These are phyloP conservation scores for slime mould (Dictyostelium discoideum) DNA, from an alignment of 78 protist species.

Conservation along the genomic window DNA sequence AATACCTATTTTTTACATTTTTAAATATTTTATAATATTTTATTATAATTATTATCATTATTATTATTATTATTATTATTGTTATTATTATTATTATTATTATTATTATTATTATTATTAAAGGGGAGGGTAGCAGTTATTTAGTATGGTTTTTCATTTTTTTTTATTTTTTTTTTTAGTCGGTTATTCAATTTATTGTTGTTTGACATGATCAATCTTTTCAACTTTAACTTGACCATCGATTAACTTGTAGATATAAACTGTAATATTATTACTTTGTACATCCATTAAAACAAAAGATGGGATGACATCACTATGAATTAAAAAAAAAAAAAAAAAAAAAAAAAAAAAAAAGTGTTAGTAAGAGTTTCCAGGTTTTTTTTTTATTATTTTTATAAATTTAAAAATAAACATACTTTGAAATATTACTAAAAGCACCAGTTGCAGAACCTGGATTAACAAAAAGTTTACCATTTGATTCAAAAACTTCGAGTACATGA, in stretches of 20 bases:
- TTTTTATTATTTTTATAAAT: not conserved
- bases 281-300: conserved; percentile 97
- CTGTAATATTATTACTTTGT: conserved; percentile 82
- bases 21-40: not conserved
- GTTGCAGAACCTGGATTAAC: conserved; percentile 99
- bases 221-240: conserved; percentile 90
- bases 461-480: conserved; percentile 92
- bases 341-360: not conserved
- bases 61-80: no score
- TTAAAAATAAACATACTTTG: conserved; percentile 42
- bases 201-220: conserved; percentile 71
- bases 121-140: not conserved
- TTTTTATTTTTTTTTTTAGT: not conserved
- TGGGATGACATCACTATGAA: conserved; percentile 92
- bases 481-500: conserved; percentile 87
- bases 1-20: not conserved
- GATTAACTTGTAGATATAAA: conserved; percentile 80
- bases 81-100: no score
- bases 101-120: no score
- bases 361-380: no score
- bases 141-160: no score
- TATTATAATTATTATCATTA: no score
- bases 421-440: conserved; percentile 93
- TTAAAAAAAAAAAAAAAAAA: no score
- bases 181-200: not conserved